Evolutionary conservation across 352 stramenopile species (phyloP).

Genomic region (Aphanomyces astaci): DNA sequence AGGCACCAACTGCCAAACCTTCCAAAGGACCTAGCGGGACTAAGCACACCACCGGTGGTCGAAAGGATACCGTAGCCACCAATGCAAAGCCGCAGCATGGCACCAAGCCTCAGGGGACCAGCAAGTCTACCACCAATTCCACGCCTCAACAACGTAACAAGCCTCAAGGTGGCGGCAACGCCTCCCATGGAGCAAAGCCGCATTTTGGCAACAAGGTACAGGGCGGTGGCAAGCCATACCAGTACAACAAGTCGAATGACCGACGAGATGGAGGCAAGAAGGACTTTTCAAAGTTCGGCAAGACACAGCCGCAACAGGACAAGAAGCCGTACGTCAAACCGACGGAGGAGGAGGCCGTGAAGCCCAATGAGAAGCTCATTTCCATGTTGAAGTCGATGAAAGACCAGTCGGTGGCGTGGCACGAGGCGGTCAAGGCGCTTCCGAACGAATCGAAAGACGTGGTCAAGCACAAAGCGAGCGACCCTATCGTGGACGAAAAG

Average conservation of each 20-base stretch:
- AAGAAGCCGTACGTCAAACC: background rate
- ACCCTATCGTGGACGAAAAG: conserved; percentile 46
- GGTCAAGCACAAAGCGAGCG: conserved; percentile 29
- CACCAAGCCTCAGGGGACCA: background rate
- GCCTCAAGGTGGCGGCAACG: background rate
- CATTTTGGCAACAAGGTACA: background rate
- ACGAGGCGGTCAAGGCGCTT: conserved; percentile 27
- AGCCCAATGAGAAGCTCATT: conserved; percentile 25
- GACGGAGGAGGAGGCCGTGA: conserved; percentile 15
- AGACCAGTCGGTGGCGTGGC: conserved; percentile 28
- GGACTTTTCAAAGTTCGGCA: background rate
- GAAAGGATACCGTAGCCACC: background rate
- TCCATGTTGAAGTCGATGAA: conserved; percentile 25
- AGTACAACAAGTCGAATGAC: background rate
- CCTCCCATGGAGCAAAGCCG: background rate
- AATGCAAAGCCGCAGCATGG: background rate
- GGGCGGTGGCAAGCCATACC: background rate
- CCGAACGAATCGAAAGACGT: conserved; percentile 22
- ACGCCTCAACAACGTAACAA: background rate
- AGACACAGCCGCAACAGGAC: background rate
- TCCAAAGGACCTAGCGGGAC: background rate
- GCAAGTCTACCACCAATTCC: background rate
- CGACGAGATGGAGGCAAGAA: background rate
- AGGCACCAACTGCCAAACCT: background rate
- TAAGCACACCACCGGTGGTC: background rate